Conservation (phyloP, 1,284 basidiomycete genomes). For the Puccinia horiana region DNA sequence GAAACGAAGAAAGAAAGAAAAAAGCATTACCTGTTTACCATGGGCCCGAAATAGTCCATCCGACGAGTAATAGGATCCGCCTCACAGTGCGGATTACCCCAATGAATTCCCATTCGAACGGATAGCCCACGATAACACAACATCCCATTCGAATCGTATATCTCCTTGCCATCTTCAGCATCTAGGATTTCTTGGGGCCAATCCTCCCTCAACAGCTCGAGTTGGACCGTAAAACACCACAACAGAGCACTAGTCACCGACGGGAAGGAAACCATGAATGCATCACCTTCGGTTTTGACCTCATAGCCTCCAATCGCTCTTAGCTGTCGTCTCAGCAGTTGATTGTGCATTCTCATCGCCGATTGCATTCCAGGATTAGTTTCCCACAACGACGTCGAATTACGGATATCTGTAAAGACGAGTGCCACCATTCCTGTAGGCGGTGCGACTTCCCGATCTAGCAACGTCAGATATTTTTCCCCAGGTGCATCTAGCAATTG, state of each 20-base stretch:
- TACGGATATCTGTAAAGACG: slow-evolving; percentile 97
- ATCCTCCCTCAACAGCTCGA: slow-evolving; percentile 76
- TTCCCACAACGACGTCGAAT: slow-evolving; percentile 97
- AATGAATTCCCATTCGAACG: slow-evolving; percentile 97
- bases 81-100: slow-evolving; percentile 86
- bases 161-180: slow-evolving; percentile 83
- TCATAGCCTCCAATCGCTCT: slow-evolving; percentile 94
- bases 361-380: slow-evolving; percentile 93
- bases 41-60: slow-evolving; percentile 72
- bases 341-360: slow-evolving; percentile 90
- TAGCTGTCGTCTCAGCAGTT: slow-evolving; percentile 79
- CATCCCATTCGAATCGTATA: slow-evolving; percentile 66
- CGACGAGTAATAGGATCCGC: slow-evolving; percentile 88
- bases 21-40: slow-evolving; percentile 54
- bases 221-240: slow-evolving; percentile 89
- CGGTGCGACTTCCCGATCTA: slow-evolving; percentile 80
- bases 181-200: slow-evolving; percentile 96
- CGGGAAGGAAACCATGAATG: slow-evolving; percentile 98
- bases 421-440: slow-evolving; percentile 87
- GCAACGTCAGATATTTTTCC: slow-evolving; percentile 62
- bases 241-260: slow-evolving; percentile 81
- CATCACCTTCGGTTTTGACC: slow-evolving; percentile 98
- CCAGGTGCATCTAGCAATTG: slow-evolving; percentile 53
- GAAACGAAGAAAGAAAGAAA: slow-evolving; percentile 66
- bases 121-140: slow-evolving; percentile 85